A percentile compares a stretch with the other conserved stretches of the same genome.
phyloP scores from a whole-genome alignment of 345 rosid genomes.

The Salix brachista region DNA sequence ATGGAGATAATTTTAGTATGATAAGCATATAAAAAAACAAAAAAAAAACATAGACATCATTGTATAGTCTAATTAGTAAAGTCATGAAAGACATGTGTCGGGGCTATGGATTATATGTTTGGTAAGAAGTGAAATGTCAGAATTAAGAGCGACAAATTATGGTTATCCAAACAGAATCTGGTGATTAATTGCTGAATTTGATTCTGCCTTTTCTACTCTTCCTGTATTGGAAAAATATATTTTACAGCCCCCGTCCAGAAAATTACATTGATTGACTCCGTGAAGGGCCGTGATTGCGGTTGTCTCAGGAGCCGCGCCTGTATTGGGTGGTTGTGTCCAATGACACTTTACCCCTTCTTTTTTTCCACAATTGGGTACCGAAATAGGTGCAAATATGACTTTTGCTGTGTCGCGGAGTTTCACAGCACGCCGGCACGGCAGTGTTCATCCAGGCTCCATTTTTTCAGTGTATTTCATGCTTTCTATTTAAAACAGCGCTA shows the following conservation, averaged over 20 bases:
- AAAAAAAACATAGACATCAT: background rate
- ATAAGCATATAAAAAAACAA: too few relatives aligned
- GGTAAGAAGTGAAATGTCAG: background rate
- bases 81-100: background rate
- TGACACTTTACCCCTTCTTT: background rate
- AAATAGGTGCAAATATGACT: background rate
- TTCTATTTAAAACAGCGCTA: too few relatives aligned
- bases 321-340: background rate
- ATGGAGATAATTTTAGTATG: too few relatives aligned
- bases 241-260: background rate
- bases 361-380: background rate
- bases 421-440: too few relatives aligned
- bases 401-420: background rate
- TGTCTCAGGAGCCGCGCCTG: background rate
- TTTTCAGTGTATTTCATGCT: too few relatives aligned
- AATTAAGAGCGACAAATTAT: background rate
- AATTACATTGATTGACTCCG: background rate
- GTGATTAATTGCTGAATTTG: conserved; percentile 21
- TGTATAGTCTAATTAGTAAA: background rate
- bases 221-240: background rate
- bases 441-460: too few relatives aligned
- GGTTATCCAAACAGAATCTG: conserved; percentile 1
- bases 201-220: background rate
- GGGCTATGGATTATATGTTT: background rate
- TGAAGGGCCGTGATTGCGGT: background rate